Evolutionary conservation across 2,329 filamentous ascomycete species (phyloP), one percentile per base, ranked within the genome.

Genomic region (Pyrenophora tritici-repentis): DNA sequence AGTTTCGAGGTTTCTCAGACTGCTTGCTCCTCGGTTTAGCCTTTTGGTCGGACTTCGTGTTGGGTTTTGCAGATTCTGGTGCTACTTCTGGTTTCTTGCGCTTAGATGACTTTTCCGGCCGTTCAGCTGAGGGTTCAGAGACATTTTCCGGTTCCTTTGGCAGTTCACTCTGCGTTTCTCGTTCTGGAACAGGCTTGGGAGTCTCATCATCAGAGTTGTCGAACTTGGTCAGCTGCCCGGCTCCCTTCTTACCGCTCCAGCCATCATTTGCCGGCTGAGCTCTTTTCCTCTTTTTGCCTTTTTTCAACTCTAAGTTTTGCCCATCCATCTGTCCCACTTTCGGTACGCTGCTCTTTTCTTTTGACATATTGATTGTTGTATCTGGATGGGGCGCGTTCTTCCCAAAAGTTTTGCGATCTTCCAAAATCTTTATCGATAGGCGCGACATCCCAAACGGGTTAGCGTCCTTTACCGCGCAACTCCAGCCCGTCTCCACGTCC

Each of bases 251-350:
- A 16, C 44, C 37, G 37, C 41, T 49, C 35, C 32, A 32, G 12
- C 47, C 43, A 29, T 43, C 49, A 24, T 47, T 47, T 22, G 47
- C 42, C 26, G 48, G 54, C 8, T 54, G 56, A 14, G 63, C 54
- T 48, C 65, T 65, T 50, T 72, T 73, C 31, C 70, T 66, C 51
- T 73, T 73, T 37, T 67, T 72, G 31, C 66, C 59, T 45, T 63
- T 63, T 12, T 56, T 64, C 7, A 56, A 13, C 12, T 59, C 56
- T 12, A 26, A 20, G 2, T 50, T 22, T 3, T 17, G 9, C 1
- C 20, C 32, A 3, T 20, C 34, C 7, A 13, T 41, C 3, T 29
- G 8, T 3, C 42, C 36, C 2, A 31, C 20, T 26, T 37, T 6
- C 4, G 17, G 20, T 10, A 53, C 47, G 13, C n/a, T 32, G 18